phyloP scores from a whole-genome alignment of 352 stramenopile genomes.

The Phytopythium aichiense region DNA sequence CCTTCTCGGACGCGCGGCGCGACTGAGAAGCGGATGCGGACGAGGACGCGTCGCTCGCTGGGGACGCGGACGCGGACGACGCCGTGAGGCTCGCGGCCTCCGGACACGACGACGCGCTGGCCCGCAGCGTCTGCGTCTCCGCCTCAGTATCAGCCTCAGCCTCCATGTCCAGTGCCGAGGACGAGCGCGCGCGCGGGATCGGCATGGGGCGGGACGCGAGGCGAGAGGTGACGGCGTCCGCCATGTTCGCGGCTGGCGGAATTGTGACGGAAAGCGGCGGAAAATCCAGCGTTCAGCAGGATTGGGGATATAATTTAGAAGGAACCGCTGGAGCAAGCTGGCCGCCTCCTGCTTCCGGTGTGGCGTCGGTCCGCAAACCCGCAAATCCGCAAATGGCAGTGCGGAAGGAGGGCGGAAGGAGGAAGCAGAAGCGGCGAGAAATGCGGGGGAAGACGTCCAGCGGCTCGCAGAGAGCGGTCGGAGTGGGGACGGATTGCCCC shows the following conservation, averaged over 20 bases:
- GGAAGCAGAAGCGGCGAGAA: too few relatives aligned
- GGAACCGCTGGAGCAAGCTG: too few relatives aligned
- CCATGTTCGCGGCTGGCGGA: too few relatives aligned
- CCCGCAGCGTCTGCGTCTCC: neutral
- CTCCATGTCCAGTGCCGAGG: neutral
- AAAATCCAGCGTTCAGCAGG: neutral
- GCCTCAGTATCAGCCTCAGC: too few relatives aligned
- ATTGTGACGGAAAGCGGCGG: neutral
- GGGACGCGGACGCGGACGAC: neutral
- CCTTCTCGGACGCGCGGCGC: neutral
- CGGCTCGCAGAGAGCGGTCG: too few relatives aligned
- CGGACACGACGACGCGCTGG: neutral
- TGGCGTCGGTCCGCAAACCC: neutral
- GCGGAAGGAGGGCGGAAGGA: too few relatives aligned
- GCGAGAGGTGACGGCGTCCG: neutral
- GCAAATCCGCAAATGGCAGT: neutral
- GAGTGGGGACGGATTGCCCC: too few relatives aligned
- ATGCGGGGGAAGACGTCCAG: too few relatives aligned
- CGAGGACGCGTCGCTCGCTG: neutral
- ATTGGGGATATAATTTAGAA: neutral
- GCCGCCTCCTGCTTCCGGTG: neutral
- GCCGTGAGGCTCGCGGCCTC: neutral
- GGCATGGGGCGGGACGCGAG: neutral
- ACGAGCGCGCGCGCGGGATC: neutral
- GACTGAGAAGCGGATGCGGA: constrained; percentile 3